These are phyloP conservation scores for Tolypocladium guangdongense DNA, from an alignment of 2,329 filamentous ascomycete species.

Conservation along the genomic window DNA sequence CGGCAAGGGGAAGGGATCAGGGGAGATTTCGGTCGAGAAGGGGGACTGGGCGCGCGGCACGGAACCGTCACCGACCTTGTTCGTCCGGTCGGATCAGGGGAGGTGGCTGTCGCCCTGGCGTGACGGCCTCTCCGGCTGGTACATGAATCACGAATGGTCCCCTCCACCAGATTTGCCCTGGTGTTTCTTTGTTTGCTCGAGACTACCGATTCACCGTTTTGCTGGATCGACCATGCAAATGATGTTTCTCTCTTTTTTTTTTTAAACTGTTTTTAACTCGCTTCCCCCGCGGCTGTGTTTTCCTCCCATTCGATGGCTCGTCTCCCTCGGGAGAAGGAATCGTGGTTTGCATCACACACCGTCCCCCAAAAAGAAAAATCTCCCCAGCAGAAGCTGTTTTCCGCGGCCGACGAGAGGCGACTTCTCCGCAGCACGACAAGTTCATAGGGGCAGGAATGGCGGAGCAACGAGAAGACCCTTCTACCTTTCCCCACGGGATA, in stretches of 20 bases:
- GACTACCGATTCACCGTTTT: slow-evolving; percentile 7
- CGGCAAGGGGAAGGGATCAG: slow-evolving; percentile 23
- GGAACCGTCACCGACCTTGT: slow-evolving; percentile 17
- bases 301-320: slow-evolving; percentile 3
- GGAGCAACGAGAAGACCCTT: not conserved
- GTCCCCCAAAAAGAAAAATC: not conserved
- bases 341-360: not conserved
- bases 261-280: slow-evolving; percentile 2
- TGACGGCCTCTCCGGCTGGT: slow-evolving; percentile 16
- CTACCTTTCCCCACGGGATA: not conserved
- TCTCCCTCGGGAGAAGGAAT: slow-evolving; percentile 5
- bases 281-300: slow-evolving; percentile 6
- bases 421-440: not conserved
- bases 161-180: slow-evolving; percentile 1
- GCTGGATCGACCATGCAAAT: slow-evolving; percentile 18
- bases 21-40: slow-evolving; percentile 27
- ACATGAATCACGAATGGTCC: slow-evolving; percentile 1
- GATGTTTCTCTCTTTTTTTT: slow-evolving; percentile 12
- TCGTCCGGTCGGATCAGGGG: slow-evolving; percentile 14
- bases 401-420: not conserved
- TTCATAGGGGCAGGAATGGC: not conserved
- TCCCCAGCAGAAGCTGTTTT: not conserved
- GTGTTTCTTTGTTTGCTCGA: slow-evolving; percentile 6
- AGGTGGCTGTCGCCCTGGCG: slow-evolving; percentile 9
- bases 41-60: slow-evolving; percentile 20